A percentile compares a stretch with the other conserved stretches of the same genome.
These are phyloP conservation scores for Calonectria honghensis DNA, from an alignment of 2,329 filamentous ascomycete genomes.

Conservation along the genomic window DNA sequence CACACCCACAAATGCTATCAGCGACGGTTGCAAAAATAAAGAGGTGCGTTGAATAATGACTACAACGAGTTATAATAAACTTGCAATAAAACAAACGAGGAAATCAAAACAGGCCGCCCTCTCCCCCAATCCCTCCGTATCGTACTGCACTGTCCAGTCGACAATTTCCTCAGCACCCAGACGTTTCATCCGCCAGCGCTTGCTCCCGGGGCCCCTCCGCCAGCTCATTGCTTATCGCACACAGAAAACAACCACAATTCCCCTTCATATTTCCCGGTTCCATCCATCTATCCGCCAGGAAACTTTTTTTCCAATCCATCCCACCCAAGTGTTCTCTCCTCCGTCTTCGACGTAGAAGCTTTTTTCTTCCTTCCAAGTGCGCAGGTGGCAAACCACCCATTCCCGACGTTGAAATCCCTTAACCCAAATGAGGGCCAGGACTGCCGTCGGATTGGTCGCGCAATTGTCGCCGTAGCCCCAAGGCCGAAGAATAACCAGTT, in stretches of 20 bases:
- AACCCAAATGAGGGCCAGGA: not conserved
- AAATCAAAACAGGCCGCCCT: slow-evolving; percentile 50
- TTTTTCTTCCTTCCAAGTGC: slow-evolving; percentile 24
- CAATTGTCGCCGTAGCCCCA: slow-evolving; percentile 25
- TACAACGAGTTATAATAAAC: slow-evolving; percentile 52
- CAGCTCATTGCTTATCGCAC: slow-evolving; percentile 38
- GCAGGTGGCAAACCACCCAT: slow-evolving; percentile 28
- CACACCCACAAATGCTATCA: not conserved
- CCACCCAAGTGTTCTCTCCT: slow-evolving; percentile 39
- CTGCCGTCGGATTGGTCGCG: slow-evolving; percentile 23
- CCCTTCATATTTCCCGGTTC: slow-evolving; percentile 45
- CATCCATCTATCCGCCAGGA: slow-evolving; percentile 52
- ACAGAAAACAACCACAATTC: slow-evolving; percentile 42
- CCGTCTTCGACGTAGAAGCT: slow-evolving; percentile 32
- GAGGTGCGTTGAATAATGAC: slow-evolving; percentile 42
- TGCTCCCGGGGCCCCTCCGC: slow-evolving; percentile 23
- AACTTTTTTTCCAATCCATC: slow-evolving; percentile 53
- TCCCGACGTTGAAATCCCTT: slow-evolving; percentile 23
- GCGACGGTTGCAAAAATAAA: slow-evolving; percentile 21
- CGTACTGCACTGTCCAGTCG: slow-evolving; percentile 45
- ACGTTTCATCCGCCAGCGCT: slow-evolving; percentile 42
- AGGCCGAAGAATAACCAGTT: slow-evolving; percentile 42
- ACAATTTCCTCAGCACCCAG: slow-evolving; percentile 51
- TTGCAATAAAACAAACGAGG: slow-evolving; percentile 44
- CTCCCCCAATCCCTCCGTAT: slow-evolving; percentile 29